Evolutionary conservation across 768 basidiomycete species (phyloP), one percentile per base, ranked within the genome.

Genomic region (Agaricus blazei): DNA sequence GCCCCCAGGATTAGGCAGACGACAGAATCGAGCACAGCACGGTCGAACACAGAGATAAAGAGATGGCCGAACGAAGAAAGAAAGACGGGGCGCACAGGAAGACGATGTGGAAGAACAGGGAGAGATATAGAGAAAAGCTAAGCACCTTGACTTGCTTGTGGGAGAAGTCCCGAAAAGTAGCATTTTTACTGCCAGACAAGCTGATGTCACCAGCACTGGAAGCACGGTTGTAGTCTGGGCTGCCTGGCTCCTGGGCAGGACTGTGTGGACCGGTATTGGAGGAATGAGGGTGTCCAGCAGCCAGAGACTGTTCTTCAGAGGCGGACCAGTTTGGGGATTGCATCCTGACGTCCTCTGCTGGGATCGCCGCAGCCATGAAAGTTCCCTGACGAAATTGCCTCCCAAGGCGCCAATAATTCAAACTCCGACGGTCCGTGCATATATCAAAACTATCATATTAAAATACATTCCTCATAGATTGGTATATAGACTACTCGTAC

Each of bases 91-190:
- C 67, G 79, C 73, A 72, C 62, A 61, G 66, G 65, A 68, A 68
- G 67, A 45, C 49, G 24, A n/a, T 11, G 34, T 34, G 34, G 34
- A 3, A 34, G 34, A 34, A 34, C 34, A 52, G 40, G 42, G 52
- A 48, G 23, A 45, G 31, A 28, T 48, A 54, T 48, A 54, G 40
- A 61, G 64, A 67, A 70, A 71, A 78, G 78, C 81, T 87, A 89
- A 88, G 87, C 87, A 89, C 87, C 87, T 89, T 89, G 79, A 84
- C 76, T 76, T 85, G 85, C 79, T 86, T 88, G 75, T 89, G 87
- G 53, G 85, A 87, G 75, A 87, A 86, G 51, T 58, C 60, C 65
- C 85, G 83, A 66, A 72, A 76, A 67, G 73, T 65, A 56, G 80
- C 80, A 62, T 72, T 68, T 66, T 75, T 77, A 60, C 67, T 70